Conservation (phyloP, 495 filamentous ascomycete species). For the Penicillium subrubescens region DNA sequence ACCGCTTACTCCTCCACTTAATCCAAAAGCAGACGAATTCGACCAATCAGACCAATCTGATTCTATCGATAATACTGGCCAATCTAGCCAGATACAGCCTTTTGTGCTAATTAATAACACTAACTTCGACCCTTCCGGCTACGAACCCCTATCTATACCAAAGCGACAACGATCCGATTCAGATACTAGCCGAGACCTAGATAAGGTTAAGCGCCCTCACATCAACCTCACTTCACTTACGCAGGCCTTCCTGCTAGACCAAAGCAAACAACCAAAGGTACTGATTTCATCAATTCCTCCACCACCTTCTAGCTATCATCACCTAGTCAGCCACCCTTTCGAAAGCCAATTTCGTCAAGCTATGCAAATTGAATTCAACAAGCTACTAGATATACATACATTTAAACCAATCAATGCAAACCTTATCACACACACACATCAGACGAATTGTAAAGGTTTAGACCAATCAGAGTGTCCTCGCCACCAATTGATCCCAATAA, state of each 20-base stretch:
- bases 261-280: neutral
- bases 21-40: too few relatives aligned
- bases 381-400: neutral
- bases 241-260: neutral
- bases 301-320: neutral
- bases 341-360: neutral
- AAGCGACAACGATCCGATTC: too few relatives aligned
- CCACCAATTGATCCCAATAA: neutral
- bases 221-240: too few relatives aligned
- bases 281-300: neutral
- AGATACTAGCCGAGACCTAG: too few relatives aligned
- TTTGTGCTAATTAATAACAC: too few relatives aligned
- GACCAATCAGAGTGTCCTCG: neutral
- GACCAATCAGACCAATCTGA: neutral
- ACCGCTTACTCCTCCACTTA: too few relatives aligned
- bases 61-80: too few relatives aligned
- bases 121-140: too few relatives aligned
- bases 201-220: too few relatives aligned
- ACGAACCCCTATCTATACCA: too few relatives aligned
- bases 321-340: too few relatives aligned
- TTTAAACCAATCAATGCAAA: neutral
- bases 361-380: neutral
- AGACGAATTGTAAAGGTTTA: neutral
- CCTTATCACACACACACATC: neutral
- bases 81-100: too few relatives aligned